Base-by-base conservation (phyloP, 495 filamentous ascomycete species). In the Tuber indicum region DNA sequence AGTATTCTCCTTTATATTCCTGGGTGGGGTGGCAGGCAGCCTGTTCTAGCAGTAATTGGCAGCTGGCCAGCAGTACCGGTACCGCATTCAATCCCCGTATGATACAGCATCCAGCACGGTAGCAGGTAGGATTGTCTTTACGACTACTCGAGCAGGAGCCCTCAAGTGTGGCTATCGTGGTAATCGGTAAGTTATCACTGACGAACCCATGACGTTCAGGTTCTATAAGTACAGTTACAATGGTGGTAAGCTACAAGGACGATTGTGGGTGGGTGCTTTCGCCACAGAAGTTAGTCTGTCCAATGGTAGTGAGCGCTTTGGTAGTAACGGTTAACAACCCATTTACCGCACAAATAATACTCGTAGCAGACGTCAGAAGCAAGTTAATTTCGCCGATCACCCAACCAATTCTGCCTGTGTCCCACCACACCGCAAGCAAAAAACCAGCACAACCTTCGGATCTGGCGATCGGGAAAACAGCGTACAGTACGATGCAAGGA, bases 341-440 rank as follows among this genome's bases (percentile, higher is more conserved):
- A 21, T 49, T 49, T 26, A 58, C 49, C 49, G 49, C 9, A 58
- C 49, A 26, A 58, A 58, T 26, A 26, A 58, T 49, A 49, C 19
- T 9, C 47, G 19, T 5, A 58, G 52, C 10, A 58, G 78, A 80
- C 78, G 78, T 80, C 78, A 80, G 78, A 42, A 80, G 74, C 71
- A 73, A 62, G 71, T 52, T 21, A 52, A 26, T 41, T 71, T 71
- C 77, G 42, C 71, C 74, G 73, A 73, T 75, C 70, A 19, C 49
- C 21, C 10, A 72, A 41, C 12, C n/a, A 62, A 62, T 12, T 12
- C 21, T 49, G 1, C 49, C 23, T 12, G 9, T 12, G 5, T 12
- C 12, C 0, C n/a, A 62, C n/a, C 46, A 10, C 46, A 26, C 52
- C 52, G n/a, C 52, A 32, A 62, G 23, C n/a, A 26, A 62, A 32